Conservation (phyloP, 495 filamentous ascomycete genomes). For the Trichoderma virens region DNA sequence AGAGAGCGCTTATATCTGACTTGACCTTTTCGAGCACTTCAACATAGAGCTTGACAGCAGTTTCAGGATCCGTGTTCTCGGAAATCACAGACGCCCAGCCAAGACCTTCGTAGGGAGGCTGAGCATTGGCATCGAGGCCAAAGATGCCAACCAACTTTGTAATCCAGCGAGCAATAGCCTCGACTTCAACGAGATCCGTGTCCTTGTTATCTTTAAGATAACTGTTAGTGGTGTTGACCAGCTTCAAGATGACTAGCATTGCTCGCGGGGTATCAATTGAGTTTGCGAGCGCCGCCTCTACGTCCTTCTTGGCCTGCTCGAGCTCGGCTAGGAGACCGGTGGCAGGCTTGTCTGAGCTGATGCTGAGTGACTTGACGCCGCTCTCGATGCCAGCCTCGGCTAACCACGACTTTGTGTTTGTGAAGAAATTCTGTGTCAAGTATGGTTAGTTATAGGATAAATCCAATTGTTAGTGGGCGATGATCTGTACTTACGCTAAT, state of each 20-base stretch:
- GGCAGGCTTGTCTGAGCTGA: conserved; percentile 23
- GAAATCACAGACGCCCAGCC: conserved; percentile 74
- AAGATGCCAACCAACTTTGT: conserved; percentile 78
- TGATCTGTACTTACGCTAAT: conserved; percentile 47
- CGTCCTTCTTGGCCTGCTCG: conserved; percentile 53
- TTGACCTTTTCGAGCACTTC: conserved; percentile 31
- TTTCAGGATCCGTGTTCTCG: conserved; percentile 33
- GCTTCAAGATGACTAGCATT: conserved; percentile 64
- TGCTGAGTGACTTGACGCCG: conserved; percentile 37
- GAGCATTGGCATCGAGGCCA: conserved; percentile 67
- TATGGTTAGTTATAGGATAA: conserved; percentile 9
- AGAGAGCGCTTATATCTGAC: conserved; percentile 28
- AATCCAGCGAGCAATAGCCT: conserved; percentile 66
- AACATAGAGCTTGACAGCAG: conserved; percentile 38
- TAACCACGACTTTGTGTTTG: conserved; percentile 59
- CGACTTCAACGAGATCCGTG: conserved; percentile 44
- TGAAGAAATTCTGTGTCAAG: conserved; percentile 70
- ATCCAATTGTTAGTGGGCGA: not conserved
- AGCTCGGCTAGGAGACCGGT: conserved; percentile 37
- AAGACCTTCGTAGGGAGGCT: conserved; percentile 51
- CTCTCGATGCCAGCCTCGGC: conserved; percentile 32
- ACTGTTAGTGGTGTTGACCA: conserved; percentile 68
- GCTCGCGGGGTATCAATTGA: conserved; percentile 81
- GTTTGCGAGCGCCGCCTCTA: conserved; percentile 65
- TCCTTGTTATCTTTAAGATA: conserved; percentile 50